These are phyloP conservation scores for Athelia sp. DNA, from an alignment of 1,284 basidiomycete species.

Conservation along the genomic window DNA sequence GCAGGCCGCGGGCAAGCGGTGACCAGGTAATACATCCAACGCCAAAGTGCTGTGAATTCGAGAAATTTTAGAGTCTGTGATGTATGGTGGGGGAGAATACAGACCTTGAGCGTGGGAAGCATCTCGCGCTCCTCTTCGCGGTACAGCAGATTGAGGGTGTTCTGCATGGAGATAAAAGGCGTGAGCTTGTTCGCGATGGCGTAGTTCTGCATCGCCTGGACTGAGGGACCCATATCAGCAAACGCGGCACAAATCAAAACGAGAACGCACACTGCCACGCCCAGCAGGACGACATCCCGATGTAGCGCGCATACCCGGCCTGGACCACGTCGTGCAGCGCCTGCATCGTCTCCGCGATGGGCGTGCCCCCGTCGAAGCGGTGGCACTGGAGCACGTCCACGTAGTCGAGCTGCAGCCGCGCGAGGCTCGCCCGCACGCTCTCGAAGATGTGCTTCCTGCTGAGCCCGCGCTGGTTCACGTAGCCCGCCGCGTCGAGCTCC, in stretches of 20 bases:
- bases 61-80: slow-evolving; percentile 13
- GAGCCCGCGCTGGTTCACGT: slow-evolving; percentile 51
- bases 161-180: too few species aligned
- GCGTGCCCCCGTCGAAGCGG: slow-evolving; percentile 5
- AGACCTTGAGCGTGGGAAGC: slow-evolving; percentile 36
- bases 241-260: neutral
- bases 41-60: slow-evolving; percentile 21
- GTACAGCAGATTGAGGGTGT: slow-evolving; percentile 39
- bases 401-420: slow-evolving; percentile 66
- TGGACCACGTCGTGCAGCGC: slow-evolving; percentile 56
- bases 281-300: slow-evolving; percentile 46
- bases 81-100: slow-evolving; percentile 11
- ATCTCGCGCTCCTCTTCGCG: slow-evolving; percentile 57
- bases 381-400: slow-evolving; percentile 65
- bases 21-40: slow-evolving; percentile 38
- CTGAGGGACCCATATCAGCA: slow-evolving; percentile 13
- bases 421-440: slow-evolving; percentile 61
- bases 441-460: slow-evolving; percentile 69
- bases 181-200: too few species aligned
- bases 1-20: too few species aligned
- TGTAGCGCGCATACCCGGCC: slow-evolving; percentile 49
- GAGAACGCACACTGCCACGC: slow-evolving; percentile 30
- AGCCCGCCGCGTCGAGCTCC: slow-evolving; percentile 41
- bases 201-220: slow-evolving; percentile 32
- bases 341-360: slow-evolving; percentile 34